Evolutionary conservation across 108 stramenopile genomes (phyloP).

Genomic region (Cyclotella kingstonii): DNA sequence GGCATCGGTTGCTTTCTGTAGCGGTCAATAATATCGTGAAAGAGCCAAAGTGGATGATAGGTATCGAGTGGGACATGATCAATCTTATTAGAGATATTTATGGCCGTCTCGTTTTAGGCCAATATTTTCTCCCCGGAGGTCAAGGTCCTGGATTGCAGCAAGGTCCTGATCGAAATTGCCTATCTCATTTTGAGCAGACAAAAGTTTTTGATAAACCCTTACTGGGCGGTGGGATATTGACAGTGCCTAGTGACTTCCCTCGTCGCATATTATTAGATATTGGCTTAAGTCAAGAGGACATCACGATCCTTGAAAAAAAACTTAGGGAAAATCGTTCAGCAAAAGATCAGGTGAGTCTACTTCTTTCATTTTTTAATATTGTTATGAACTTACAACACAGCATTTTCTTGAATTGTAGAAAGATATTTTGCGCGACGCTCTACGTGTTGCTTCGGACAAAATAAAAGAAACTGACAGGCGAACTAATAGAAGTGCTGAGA

Average conservation of each 20-base stretch:
- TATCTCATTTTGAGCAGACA: constrained; percentile 64
- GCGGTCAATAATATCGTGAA: constrained; percentile 74
- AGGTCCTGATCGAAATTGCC: constrained; percentile 27
- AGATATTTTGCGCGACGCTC: constrained; percentile 70
- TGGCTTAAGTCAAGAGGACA: constrained; percentile 55
- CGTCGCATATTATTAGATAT: constrained; percentile 64
- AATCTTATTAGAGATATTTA: constrained; percentile 87
- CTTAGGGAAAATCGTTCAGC: constrained; percentile 70
- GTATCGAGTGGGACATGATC: constrained; percentile 90
- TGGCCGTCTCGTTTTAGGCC: constrained; percentile 79
- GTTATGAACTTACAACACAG: background rate
- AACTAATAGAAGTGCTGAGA: constrained; percentile 32
- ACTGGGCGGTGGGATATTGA: constrained; percentile 83
- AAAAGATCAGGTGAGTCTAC: constrained; percentile 63
- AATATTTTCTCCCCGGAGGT: constrained; percentile 78
- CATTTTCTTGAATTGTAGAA: constrained; percentile 41
- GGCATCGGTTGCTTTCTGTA: constrained; percentile 63
- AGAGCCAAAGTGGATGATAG: constrained; percentile 93
- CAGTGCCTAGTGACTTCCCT: constrained; percentile 65
- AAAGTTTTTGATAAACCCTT: constrained; percentile 74
- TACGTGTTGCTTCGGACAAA: constrained; percentile 76
- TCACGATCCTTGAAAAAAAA: constrained; percentile 58
- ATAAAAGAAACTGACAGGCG: constrained; percentile 47
- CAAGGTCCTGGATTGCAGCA: constrained; percentile 83
- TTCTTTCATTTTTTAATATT: background rate